Evolutionary conservation across 306 rosid genomes (phyloP), one percentile per base, ranked within the genome.

Genomic region (Glycine soja): DNA sequence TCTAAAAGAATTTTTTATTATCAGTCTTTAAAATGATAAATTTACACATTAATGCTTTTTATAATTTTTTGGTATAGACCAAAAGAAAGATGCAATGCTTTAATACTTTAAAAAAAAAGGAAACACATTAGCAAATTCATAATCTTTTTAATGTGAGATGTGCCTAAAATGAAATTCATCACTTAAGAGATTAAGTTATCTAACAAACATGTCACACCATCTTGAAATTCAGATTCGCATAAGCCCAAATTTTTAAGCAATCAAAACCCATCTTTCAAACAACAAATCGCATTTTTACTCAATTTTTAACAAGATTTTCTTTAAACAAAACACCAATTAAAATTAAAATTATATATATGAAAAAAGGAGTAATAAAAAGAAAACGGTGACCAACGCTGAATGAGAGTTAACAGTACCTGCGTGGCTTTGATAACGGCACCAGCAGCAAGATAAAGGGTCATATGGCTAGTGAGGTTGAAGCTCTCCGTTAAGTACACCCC

Each of bases 381-480:
- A 34, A 34, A 34, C 38, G 38, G 38, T 34, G 4, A 34, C 5
- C 6, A 40, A 40, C 7, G 7, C 6, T 40, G 43, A 40, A 40
- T 40, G 43, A 43, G 36, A 40, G 45, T 19, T 2, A 10, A 9
- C 42, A 3, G 10, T 74, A 93, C 98, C 97, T 88, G 89, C 2
- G 93, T 84, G n/a, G 97, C 97, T 88, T 81, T 89, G 85, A 92
- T 92, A 68, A 94, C 97, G 46, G 98, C 94, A 38, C 94, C 98
- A 72, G 78, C 84, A 52, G 97, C 94, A 14, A 94, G 88, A 65
- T 85, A 92, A 6, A 94, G 98, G 48, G 98, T 94, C 97, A 94
- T 91, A 72, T 88, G 94, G 74, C 97, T 94, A 0, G 98, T 90
- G 57, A 94, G 94, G 24, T 89, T 91, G 81, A 94, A 92, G 90